Base-by-base conservation (phyloP, 208 protist species). In the Dictyostelium gargantuum region DNA sequence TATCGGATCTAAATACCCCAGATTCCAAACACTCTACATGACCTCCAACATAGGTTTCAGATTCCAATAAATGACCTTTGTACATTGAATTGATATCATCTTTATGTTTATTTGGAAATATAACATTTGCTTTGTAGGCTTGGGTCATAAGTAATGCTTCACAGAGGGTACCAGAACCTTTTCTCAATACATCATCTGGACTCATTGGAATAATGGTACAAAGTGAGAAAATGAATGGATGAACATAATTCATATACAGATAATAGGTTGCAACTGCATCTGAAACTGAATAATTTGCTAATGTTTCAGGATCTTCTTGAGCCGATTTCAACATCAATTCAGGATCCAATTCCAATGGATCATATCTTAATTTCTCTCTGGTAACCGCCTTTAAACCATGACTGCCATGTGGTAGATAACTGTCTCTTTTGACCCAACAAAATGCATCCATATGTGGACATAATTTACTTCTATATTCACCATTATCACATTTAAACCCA, bases 191-290 rank as follows among this genome's bases (percentile, higher is more conserved):
- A 79, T 99, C 98, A 94, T 99, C 99, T 2, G 99, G 98, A 32
- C 98, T 95, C 97, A 99, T 98, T 10, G 99, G 99, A 94, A 99
- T 99, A 93, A 99, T 99, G 5, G 97, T 99, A 94, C 98, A 99
- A 29, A 99, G 97, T 0, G 99, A 99, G 94, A 99, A 99, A 93
- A 99, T 99, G 96, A 99, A 99, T 1, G 99, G 98, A 94, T 99
- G 98, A 19, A 99, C 98, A 93, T 99, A 99, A 84, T 99, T 99
- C 86, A 98, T 97, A 94, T 99, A 99, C 23, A 99, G 96, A 95
- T 99, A 99, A 96, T 99, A 99, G 1, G 99, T 99, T 15, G 99
- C 99, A 17, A 99, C 98, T 11, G 99, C 99, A 95, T 99, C 99
- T 10, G 99, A 99, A 4, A 99, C 99, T 1, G 99, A 99, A 95